Base-by-base conservation (phyloP, 2,329 filamentous ascomycete species). In the Epichloe amarillans region DNA sequence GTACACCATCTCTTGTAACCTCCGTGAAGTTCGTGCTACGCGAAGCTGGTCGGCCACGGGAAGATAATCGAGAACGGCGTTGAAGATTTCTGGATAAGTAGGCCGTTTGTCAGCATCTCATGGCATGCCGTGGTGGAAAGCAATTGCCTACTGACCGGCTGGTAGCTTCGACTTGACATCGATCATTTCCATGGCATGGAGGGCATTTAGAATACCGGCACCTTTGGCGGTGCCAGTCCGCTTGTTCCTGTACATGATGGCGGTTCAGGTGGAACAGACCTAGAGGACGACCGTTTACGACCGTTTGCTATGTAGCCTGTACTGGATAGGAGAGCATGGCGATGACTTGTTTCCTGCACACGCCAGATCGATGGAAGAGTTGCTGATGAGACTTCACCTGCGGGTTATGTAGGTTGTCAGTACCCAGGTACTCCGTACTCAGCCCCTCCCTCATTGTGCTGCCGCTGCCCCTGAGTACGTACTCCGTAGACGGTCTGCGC, bases 1-100 rank as follows among this genome's bases (percentile, higher is more conserved):
- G 68, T 97, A 98, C 3, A 96, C 90, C 90, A 98, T 98, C 69
- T 98, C 93, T 63, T 86, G 84, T 76, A 97, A 80, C 54, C 88
- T 86, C 62, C 80, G 85, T 52, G 88, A 95, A 23, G 86, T 83
- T 55, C 84, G 83, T 43, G 93, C 91, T 63, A 88, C 91, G 58
- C 82, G 81, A 64, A 97, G 79, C 61, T 95, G 83, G 66, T 96
- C 91, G 53, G 84, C 72, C 30, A 95, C 78, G 39, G 88, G 85
- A 39, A 97, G 80, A 69, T 94, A 89, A 64, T 96, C 88, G 62
- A 98, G 79, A 57, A 98, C 89, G 0, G 82, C 78, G 33, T 85
- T 84, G 59, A 97, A 80, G 58, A 97, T 88, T 71, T 97, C 91
- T 88, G 51, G 2, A 15, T 1, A 38, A n/a, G 15, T 21, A 26